phyloP scores from a whole-genome alignment of 495 filamentous ascomycete genomes.

The Amphirosellinia nigrospora region DNA sequence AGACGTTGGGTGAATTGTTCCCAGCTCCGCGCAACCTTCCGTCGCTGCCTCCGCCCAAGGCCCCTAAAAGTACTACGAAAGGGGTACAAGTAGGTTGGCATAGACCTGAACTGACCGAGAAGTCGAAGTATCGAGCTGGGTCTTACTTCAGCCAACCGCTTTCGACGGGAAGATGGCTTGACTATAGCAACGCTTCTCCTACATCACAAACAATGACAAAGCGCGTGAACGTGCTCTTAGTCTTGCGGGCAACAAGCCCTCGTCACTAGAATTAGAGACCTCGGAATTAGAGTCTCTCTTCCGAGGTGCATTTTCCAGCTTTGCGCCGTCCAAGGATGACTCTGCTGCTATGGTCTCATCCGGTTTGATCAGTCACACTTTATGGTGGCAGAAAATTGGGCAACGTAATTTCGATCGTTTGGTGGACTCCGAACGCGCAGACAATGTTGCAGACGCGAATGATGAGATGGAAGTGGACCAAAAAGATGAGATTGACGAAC shows the following conservation, averaged over 20 bases:
- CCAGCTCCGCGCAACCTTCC: conserved; percentile 70
- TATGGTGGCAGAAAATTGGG: conserved; percentile 90
- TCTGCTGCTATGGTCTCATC: conserved; percentile 73
- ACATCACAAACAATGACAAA: conserved; percentile 67
- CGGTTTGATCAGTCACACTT: conserved; percentile 66
- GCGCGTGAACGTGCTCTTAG: conserved; percentile 73
- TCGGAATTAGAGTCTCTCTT: conserved; percentile 76
- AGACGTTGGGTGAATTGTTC: conserved; percentile 83
- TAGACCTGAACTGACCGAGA: conserved; percentile 59
- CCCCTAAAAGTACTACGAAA: conserved; percentile 66
- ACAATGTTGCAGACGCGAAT: conserved; percentile 45
- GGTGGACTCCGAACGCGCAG: conserved; percentile 46
- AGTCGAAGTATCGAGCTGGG: conserved; percentile 61
- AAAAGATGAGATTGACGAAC: conserved; percentile 49
- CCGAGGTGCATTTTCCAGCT: conserved; percentile 83
- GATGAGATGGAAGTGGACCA: conserved; percentile 41
- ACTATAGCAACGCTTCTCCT: conserved; percentile 65
- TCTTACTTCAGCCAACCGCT: conserved; percentile 61
- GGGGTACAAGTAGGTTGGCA: conserved; percentile 68
- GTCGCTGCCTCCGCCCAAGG: conserved; percentile 73
- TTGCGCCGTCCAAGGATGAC: conserved; percentile 85
- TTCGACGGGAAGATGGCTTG: conserved; percentile 70
- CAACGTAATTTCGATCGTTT: conserved; percentile 60
- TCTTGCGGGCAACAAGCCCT: conserved; percentile 64
- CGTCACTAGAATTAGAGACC: conserved; percentile 59